Evolutionary conservation across 2,329 filamentous ascomycete genomes (phyloP), one percentile per base, ranked within the genome.

Genomic region (Lachnellula willkommii): DNA sequence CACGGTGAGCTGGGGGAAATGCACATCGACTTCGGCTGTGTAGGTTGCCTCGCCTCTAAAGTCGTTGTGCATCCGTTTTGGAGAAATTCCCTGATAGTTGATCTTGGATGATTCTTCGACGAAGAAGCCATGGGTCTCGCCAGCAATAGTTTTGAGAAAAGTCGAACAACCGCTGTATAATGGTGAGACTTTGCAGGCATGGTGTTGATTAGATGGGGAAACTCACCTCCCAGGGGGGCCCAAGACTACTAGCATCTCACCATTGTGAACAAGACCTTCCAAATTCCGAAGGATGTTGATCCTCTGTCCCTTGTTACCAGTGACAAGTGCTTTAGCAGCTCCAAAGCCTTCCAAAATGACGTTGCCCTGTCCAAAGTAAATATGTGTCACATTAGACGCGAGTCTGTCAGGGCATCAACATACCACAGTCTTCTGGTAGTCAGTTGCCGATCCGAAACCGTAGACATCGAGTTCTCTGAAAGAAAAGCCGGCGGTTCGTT

Each of bases 1-100:
- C 15, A 92, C 87, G 0, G 85, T 89, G 14, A 94, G 74, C 24
- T 88, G 84, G 0, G 88, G 85, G 61, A 90, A 92, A 68, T 92
- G 88, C 49, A 85, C 79, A 66, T 90, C 87, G 37, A 80, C 78
- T 72, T 93, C 89, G 37, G 89, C 84, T 61, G 90, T 90, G 69
- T 93, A 92, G 15, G 89, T 74, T 1, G 85, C 76, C 70, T 83
- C 84, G n/a, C 84, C 84, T 55, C 80, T 79, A 65, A 85, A 88
- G 63, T 85, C 76, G 60, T 77, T 77, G 40, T 75, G 71, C 77
- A 85, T 84, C 57, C 76, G 70, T 53, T 74, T 59, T 12, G 69
- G 68, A 50, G 80, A 71, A 0, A 74, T 75, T 47, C 84, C 85
- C 55, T 86, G 80, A 69, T 88, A 89, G 65, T 84, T 78, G 22